Evolutionary conservation across 495 filamentous ascomycete genomes (phyloP).

Genomic region (Penicillium odoratum): DNA sequence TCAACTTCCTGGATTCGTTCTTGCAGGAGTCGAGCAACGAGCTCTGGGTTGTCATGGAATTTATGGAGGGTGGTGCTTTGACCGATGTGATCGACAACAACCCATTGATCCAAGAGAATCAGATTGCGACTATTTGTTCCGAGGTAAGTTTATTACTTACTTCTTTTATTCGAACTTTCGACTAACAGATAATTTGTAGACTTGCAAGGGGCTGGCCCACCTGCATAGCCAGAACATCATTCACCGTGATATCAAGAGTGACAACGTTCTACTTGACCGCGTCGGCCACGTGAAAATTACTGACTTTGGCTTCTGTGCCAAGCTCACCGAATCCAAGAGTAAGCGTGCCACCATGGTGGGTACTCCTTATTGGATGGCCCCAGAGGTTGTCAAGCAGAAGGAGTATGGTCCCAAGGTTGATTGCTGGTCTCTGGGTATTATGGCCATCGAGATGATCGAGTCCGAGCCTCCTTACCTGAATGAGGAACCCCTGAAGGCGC

Average conservation of each 20-base stretch:
- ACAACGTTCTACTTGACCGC: conserved; percentile 93
- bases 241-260: conserved; percentile 98
- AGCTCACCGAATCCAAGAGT: conserved; percentile 92
- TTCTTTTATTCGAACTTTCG: conserved; percentile 1
- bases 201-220: conserved; percentile 91
- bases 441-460: conserved; percentile 99
- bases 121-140: conserved; percentile 94
- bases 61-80: conserved; percentile 96
- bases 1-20: conserved; percentile 98
- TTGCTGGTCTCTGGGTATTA: conserved; percentile 98
- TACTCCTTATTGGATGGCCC: conserved; percentile 99
- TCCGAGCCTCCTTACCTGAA: conserved; percentile 97
- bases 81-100: conserved; percentile 99
- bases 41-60: conserved; percentile 99
- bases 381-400: conserved; percentile 98
- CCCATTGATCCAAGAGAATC: conserved; percentile 82
- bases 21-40: conserved; percentile 88
- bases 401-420: conserved; percentile 98
- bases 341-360: conserved; percentile 99
- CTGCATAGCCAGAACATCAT: conserved; percentile 95
- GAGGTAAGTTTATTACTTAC: conserved; percentile 63
- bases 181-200: conserved; percentile 52
- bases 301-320: conserved; percentile 99
- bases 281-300: conserved; percentile 98
- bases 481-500: conserved; percentile 92